Evolutionary conservation across 2,329 filamentous ascomycete species (phyloP).

Genomic region (Phoma sp.): DNA sequence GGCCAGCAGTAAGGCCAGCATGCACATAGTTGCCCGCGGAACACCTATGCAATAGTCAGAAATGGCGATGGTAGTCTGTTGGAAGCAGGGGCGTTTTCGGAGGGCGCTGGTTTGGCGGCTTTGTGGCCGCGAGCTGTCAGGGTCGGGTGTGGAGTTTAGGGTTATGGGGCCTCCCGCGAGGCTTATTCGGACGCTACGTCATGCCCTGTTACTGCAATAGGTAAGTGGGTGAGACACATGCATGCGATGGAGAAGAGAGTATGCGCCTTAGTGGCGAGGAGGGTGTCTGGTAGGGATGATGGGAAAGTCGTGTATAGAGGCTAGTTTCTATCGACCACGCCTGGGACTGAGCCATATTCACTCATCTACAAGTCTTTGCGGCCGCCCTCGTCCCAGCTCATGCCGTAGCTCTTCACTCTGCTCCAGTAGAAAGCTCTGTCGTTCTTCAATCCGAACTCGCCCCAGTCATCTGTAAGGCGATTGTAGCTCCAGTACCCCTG

Average conservation of each 20-base stretch:
- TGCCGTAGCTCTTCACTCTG: constrained; percentile 65
- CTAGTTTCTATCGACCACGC: background rate
- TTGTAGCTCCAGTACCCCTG: constrained; percentile 92
- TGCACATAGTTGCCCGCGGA: no score
- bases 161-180: background rate
- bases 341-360: no score
- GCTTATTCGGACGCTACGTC: background rate
- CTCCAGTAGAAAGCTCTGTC: constrained; percentile 67
- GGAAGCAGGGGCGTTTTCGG: no score
- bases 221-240: no score
- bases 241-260: no score
- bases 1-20: no score
- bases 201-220: background rate
- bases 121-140: background rate
- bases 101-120: no score
- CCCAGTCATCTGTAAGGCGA: constrained; percentile 86
- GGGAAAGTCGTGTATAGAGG: no score
- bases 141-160: background rate
- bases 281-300: no score
- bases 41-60: no score
- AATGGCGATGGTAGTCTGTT: no score
- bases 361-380: constrained; percentile 6
- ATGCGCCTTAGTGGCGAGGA: no score
- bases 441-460: constrained; percentile 72
- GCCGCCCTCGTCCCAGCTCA: constrained; percentile 40